phyloP scores from a whole-genome alignment of 2,329 filamentous ascomycete genomes.

The Cryoendolithus antarcticus region DNA sequence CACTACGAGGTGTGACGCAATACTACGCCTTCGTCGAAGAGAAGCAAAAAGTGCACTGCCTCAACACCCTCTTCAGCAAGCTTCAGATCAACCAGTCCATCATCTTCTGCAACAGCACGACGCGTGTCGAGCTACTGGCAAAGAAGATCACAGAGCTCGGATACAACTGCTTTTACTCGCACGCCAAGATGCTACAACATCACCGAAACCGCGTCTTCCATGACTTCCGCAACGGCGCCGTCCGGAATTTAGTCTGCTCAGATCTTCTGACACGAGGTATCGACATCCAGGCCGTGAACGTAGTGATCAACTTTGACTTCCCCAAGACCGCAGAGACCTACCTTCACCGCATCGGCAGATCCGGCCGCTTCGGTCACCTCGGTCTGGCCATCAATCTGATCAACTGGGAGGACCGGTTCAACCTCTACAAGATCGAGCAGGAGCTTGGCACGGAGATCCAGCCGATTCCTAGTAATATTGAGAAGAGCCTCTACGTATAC shows the following conservation, averaged over 20 bases:
- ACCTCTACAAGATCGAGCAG: conserved; percentile 96
- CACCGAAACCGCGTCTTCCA: conserved; percentile 98
- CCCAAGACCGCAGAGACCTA: conserved; percentile 99
- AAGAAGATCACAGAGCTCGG: conserved; percentile 99
- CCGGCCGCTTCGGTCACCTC: conserved; percentile 90
- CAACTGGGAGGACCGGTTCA: conserved; percentile 98
- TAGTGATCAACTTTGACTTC: conserved; percentile 99
- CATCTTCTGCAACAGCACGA: conserved; percentile 99
- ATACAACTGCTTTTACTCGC: conserved; percentile 99
- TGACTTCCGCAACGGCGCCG: conserved; percentile 96
- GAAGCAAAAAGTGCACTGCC: conserved; percentile 96
- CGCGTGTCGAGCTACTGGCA: conserved; percentile 89
- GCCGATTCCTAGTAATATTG: conserved; percentile 85
- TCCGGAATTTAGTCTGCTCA: conserved; percentile 95
- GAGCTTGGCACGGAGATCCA: conserved; percentile 96
- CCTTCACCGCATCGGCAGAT: conserved; percentile 94
- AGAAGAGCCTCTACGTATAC: conserved; percentile 97
- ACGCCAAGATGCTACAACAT: conserved; percentile 94
- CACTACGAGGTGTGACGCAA: conserved; percentile 92
- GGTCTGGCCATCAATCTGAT: conserved; percentile 98
- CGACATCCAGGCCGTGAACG: conserved; percentile 97
- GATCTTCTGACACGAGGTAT: conserved; percentile 97
- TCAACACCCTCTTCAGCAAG: conserved; percentile 98
- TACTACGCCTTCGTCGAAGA: conserved; percentile 99
- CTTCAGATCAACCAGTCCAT: conserved; percentile 99